phyloP scores from a whole-genome alignment of 2,329 filamentous ascomycete species.

The Tricladium varicosporioides region DNA sequence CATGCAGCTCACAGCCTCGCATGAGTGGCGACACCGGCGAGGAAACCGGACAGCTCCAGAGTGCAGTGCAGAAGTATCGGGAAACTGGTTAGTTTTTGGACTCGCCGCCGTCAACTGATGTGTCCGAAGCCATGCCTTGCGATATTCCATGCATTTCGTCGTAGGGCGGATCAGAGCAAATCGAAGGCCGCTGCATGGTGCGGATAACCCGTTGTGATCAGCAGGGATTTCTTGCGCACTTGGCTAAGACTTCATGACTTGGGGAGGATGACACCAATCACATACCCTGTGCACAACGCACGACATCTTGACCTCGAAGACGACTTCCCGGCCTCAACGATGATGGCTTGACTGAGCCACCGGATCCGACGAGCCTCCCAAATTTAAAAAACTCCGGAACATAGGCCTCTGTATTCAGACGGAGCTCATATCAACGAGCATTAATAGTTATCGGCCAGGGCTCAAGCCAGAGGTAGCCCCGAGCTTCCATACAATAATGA shows the following conservation, averaged over 20 bases:
- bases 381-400: background rate
- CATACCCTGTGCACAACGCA: slow-evolving; percentile 17
- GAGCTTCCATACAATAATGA: background rate
- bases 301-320: slow-evolving; percentile 20
- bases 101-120: background rate
- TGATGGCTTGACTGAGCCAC: slow-evolving; percentile 1
- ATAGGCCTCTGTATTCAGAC: no score
- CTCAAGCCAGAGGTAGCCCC: background rate
- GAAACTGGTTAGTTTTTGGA: background rate
- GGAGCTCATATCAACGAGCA: no score
- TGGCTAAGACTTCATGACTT: slow-evolving; percentile 19
- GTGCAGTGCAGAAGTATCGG: background rate
- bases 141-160: slow-evolving; percentile 11
- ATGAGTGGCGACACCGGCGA: no score
- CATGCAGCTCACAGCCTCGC: no score
- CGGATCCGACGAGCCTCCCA: background rate
- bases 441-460: no score
- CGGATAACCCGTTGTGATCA: slow-evolving; percentile 27
- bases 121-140: background rate
- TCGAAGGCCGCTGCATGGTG: slow-evolving; percentile 20
- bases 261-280: slow-evolving; percentile 22
- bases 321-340: slow-evolving; percentile 12
- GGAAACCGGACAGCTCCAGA: background rate
- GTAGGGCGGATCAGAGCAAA: slow-evolving; percentile 24
- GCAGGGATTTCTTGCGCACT: slow-evolving; percentile 17